A percentile compares a stretch with the other conserved stretches of the same genome.
phyloP scores from a whole-genome alignment of 1,284 basidiomycete genomes.

The Pseudozyma thailandica region DNA sequence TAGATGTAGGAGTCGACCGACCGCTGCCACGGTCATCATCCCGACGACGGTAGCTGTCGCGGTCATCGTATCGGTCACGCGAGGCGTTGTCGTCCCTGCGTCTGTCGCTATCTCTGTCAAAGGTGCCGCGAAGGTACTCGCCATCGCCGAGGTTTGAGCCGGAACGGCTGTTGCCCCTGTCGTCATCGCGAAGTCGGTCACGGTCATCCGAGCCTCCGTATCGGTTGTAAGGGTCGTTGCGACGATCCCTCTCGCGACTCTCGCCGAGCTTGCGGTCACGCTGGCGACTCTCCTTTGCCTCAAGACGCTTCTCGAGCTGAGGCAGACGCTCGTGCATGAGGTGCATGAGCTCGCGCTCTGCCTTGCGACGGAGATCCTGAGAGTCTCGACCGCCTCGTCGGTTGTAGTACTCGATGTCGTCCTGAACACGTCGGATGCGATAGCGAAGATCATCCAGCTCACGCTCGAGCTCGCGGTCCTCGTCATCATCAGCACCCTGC shows the following conservation, averaged over 20 bases:
- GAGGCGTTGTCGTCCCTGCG: conserved; percentile 38
- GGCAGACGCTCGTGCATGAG: conserved; percentile 93
- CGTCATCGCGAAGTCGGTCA: conserved; percentile 29
- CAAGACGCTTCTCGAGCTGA: conserved; percentile 85
- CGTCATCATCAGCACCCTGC: conserved; percentile 83
- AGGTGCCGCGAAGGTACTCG: conserved; percentile 57
- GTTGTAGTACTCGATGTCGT: conserved; percentile 90
- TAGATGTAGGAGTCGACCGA: conserved; percentile 67
- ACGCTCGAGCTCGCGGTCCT: conserved; percentile 75
- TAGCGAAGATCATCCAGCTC: conserved; percentile 90
- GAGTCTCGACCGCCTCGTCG: conserved; percentile 78
- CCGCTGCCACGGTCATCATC: conserved; percentile 64
- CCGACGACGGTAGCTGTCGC: conserved; percentile 29
- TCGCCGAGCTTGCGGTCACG: conserved; percentile 73
- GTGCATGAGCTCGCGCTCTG: conserved; percentile 87
- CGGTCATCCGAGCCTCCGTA: conserved; percentile 40
- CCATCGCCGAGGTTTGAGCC: conserved; percentile 43
- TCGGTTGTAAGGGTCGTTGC: conserved; percentile 75
- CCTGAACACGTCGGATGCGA: conserved; percentile 85
- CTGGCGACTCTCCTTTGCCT: conserved; percentile 80
- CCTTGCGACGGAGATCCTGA: conserved; percentile 81
- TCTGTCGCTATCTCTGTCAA: conserved; percentile 61
- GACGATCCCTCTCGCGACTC: conserved; percentile 79
- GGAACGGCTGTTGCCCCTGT: conserved; percentile 21
- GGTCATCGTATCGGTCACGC: conserved; percentile 70